These are phyloP conservation scores for Phytophthora meadii DNA, from an alignment of 352 stramenopile genomes.

Conservation along the genomic window DNA sequence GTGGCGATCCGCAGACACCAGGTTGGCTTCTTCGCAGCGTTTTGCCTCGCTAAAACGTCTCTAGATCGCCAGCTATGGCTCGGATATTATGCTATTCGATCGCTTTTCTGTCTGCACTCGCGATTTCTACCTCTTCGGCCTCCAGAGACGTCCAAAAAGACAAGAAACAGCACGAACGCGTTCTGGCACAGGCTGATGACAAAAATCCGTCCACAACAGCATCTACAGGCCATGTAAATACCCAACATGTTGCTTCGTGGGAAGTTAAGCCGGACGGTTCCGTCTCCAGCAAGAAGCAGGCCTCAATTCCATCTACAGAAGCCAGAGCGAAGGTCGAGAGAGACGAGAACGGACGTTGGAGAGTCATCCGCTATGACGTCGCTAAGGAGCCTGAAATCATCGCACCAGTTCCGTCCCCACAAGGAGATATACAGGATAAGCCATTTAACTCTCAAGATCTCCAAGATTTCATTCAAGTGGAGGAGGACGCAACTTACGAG, in stretches of 20 bases:
- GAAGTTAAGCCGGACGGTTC: slow-evolving; percentile 35
- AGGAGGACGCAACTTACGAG: slow-evolving; percentile 12
- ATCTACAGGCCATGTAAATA: not conserved
- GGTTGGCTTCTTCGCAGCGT: slow-evolving; percentile 13
- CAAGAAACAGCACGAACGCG: slow-evolving; percentile 21
- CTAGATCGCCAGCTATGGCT: slow-evolving; percentile 7
- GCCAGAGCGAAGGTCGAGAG: slow-evolving; percentile 14
- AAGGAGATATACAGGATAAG: slow-evolving; percentile 1
- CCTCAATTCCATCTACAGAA: not conserved
- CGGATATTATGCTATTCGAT: not conserved
- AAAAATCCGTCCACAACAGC: slow-evolving; percentile 12
- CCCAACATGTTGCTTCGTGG: slow-evolving; percentile 19
- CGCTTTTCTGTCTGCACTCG: slow-evolving; percentile 9
- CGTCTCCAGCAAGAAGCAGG: slow-evolving; percentile 15
- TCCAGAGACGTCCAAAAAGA: slow-evolving; percentile 4
- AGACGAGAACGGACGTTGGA: slow-evolving; percentile 23
- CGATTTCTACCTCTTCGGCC: slow-evolving; percentile 9
- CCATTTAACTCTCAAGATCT: not conserved
- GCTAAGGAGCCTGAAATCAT: not conserved
- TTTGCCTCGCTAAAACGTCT: not conserved
- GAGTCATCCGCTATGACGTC: slow-evolving; percentile 12
- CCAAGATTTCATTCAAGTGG: slow-evolving; percentile 3
- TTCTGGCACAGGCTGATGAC: not conserved
- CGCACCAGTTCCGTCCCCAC: not conserved
- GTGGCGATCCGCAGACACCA: slow-evolving; percentile 12